Evolutionary conservation across 371 early-diverging fungal species (phyloP).

Genomic region (Phascolomyces articulosus): DNA sequence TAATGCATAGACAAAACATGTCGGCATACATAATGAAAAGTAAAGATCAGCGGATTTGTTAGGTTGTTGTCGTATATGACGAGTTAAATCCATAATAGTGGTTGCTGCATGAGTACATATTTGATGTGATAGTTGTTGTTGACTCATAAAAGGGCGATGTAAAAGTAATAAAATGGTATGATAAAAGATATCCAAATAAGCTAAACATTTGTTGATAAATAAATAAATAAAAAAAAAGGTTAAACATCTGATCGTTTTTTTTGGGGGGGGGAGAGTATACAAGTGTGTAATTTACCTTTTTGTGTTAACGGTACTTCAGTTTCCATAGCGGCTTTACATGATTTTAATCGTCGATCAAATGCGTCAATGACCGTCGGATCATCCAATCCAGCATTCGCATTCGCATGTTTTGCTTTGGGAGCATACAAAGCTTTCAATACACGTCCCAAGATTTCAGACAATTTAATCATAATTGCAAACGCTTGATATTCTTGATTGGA

Average conservation of each 20-base stretch:
- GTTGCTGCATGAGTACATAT: slow-evolving; percentile 17
- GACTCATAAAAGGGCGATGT: slow-evolving; percentile 56
- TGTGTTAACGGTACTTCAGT: slow-evolving; percentile 30
- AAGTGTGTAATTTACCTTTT: slow-evolving; percentile 31
- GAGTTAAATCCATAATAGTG: slow-evolving; percentile 8
- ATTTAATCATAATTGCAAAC: slow-evolving; percentile 36
- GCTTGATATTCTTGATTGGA: slow-evolving; percentile 26
- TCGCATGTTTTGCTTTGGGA: slow-evolving; percentile 45
- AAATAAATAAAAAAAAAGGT: too few relatives aligned
- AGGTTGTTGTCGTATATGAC: slow-evolving; percentile 2
- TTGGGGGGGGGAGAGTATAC: too few relatives aligned
- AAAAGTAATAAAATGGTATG: slow-evolving; percentile 53
- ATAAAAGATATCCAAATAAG: slow-evolving; percentile 55
- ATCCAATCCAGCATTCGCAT: slow-evolving; percentile 42
- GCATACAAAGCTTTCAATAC: slow-evolving; percentile 47
- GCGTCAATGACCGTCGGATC: slow-evolving; percentile 45
- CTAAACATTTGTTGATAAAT: slow-evolving; percentile 14
- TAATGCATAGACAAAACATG: slow-evolving; percentile 20
- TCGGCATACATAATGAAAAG: slow-evolving; percentile 17
- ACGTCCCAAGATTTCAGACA: slow-evolving; percentile 50
- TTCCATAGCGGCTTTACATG: slow-evolving; percentile 36
- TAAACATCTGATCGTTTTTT: background rate
- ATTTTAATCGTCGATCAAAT: slow-evolving; percentile 42
- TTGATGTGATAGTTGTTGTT: slow-evolving; percentile 7
- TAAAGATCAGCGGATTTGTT: background rate